phyloP scores from a whole-genome alignment of 768 basidiomycete genomes.

The Gelatoporia subvermispora region DNA sequence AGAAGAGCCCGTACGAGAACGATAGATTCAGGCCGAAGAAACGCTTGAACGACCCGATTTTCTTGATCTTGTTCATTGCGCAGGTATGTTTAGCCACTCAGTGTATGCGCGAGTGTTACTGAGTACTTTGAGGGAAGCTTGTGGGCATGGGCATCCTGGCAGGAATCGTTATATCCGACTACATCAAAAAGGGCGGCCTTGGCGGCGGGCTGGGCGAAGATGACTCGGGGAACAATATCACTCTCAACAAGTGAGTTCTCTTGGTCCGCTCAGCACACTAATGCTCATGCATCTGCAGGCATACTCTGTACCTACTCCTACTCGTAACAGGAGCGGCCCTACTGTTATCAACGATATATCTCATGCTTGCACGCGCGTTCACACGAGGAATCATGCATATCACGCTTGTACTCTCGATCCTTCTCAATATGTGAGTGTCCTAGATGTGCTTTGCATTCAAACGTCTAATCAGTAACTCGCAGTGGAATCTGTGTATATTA shows the following conservation, averaged over 20 bases:
- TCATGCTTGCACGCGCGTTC: conserved; percentile 67
- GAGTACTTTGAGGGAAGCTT: conserved; percentile 34
- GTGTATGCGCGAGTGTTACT: not conserved
- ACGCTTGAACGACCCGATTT: conserved; percentile 66
- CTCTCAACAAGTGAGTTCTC: conserved; percentile 56
- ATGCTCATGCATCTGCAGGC: conserved; percentile 33
- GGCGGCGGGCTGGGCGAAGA: conserved; percentile 64
- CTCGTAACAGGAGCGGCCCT: conserved; percentile 67
- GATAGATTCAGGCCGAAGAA: conserved; percentile 68
- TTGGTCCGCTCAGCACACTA: not conserved
- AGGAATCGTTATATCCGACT: conserved; percentile 57
- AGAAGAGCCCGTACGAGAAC: conserved; percentile 51
- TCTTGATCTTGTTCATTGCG: conserved; percentile 66
- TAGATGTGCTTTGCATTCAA: too few relatives aligned
- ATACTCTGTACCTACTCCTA: conserved; percentile 72
- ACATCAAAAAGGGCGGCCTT: conserved; percentile 59
- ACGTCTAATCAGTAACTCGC: conserved; percentile 7
- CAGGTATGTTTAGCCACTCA: conserved; percentile 38
- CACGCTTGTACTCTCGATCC: conserved; percentile 58
- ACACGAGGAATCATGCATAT: conserved; percentile 76
- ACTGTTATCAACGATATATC: conserved; percentile 58
- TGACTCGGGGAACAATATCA: conserved; percentile 49
- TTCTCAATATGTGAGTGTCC: conserved; percentile 56
- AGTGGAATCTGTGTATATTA: conserved; percentile 75
- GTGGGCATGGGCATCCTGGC: conserved; percentile 66